Percentiles rank a stretch among this genome's conserved stretches.
These are phyloP conservation scores for Starmerella lactis-condensi DNA, from an alignment of 805 yeast genomes.

Conservation along the genomic window DNA sequence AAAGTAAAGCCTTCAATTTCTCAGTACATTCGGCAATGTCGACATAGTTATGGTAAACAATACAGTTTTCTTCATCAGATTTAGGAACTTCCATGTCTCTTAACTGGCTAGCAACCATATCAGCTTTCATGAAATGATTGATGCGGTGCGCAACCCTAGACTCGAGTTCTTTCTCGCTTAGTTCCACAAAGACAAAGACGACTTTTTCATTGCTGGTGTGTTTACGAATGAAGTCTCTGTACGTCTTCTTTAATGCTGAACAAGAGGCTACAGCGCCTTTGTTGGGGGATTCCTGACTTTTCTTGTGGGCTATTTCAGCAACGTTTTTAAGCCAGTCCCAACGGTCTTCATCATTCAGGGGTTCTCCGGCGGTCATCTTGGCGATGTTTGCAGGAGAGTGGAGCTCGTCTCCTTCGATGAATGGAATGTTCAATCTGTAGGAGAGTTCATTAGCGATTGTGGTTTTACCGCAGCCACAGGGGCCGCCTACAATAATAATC, in stretches of 20 bases:
- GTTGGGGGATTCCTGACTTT: slow-evolving; percentile 18
- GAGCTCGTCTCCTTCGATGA: slow-evolving; percentile 68
- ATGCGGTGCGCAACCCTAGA: slow-evolving; percentile 44
- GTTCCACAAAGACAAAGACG: slow-evolving; percentile 47
- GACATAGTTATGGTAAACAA: slow-evolving; percentile 13
- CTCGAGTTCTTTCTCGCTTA: slow-evolving; percentile 41
- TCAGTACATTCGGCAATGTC: slow-evolving; percentile 9
- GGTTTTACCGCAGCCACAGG: slow-evolving; percentile 90
- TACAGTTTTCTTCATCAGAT: slow-evolving; percentile 15
- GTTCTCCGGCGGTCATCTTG: slow-evolving; percentile 68
- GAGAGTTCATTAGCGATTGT: slow-evolving; percentile 47
- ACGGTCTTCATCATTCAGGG: slow-evolving; percentile 76
- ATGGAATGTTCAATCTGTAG: slow-evolving; percentile 31
- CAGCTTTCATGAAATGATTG: slow-evolving; percentile 72
- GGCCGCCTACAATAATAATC: slow-evolving; percentile 56
- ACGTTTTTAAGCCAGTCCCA: slow-evolving; percentile 69
- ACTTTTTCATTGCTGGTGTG: slow-evolving; percentile 22
- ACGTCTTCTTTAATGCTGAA: slow-evolving; percentile 59
- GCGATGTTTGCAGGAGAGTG: slow-evolving; percentile 58
- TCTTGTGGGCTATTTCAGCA: slow-evolving; percentile 24
- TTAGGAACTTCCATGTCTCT: slow-evolving; percentile 55
- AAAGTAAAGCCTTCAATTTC: slow-evolving; percentile 2
- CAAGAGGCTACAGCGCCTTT: slow-evolving; percentile 47
- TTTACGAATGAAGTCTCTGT: slow-evolving; percentile 43
- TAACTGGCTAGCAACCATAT: slow-evolving; percentile 68